These are phyloP conservation scores for Oryza brachyantha DNA, from an alignment of 176 grass and related monocot species.

Conservation along the genomic window DNA sequence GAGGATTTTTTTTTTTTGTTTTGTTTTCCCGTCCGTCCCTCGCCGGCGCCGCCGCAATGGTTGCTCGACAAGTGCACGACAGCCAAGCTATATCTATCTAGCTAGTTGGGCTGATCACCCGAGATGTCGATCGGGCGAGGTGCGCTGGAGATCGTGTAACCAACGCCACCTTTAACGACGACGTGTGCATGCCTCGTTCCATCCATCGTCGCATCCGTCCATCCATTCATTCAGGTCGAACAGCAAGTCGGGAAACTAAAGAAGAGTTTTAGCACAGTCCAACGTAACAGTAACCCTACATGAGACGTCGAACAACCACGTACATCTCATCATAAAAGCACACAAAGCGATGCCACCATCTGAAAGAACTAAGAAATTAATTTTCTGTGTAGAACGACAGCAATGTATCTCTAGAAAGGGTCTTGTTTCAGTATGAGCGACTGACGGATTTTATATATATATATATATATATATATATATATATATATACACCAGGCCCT, in stretches of 20 bases:
- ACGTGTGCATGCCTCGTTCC: not conserved
- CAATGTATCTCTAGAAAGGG: not conserved
- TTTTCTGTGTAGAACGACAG: not conserved
- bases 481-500: not conserved
- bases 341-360: not conserved
- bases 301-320: not conserved
- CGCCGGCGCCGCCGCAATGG: too few species aligned
- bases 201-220: not conserved
- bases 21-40: too few species aligned
- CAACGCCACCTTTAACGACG: not conserved
- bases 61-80: too few species aligned
- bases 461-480: too few species aligned
- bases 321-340: not conserved
- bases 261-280: not conserved
- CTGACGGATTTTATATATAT: too few species aligned
- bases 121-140: too few species aligned
- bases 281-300: not conserved
- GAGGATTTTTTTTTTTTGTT: not conserved
- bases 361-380: not conserved
- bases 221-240: not conserved
- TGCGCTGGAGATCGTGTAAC: not conserved
- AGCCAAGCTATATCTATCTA: too few species aligned
- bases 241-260: not conserved
- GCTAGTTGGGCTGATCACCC: too few species aligned
- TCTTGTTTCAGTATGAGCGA: not conserved